phyloP scores from a whole-genome alignment of 768 basidiomycete genomes.

The Lactifluus subvellereus region DNA sequence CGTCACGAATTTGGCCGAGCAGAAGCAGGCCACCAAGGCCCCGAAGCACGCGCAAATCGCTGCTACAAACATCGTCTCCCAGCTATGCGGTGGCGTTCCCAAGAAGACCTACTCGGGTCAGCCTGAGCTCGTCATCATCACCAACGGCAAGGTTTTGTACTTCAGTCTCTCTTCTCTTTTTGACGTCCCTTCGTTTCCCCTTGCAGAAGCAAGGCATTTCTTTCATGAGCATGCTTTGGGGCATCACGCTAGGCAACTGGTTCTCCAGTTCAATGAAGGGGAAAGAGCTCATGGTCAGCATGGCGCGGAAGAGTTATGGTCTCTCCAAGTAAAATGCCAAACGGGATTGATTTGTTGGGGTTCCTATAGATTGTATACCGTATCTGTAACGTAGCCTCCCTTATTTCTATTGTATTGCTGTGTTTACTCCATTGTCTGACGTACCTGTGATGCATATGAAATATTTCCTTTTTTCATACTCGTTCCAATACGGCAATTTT shows the following conservation, averaged over 20 bases:
- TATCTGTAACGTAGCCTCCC: slow-evolving; percentile 6
- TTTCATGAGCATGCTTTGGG: slow-evolving; percentile 16
- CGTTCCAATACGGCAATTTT: too few relatives aligned
- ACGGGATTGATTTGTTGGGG: not conserved
- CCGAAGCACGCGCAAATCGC: slow-evolving; percentile 29
- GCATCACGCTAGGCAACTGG: slow-evolving; percentile 20
- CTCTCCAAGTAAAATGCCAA: not conserved
- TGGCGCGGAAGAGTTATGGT: not conserved
- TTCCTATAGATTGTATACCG: not conserved
- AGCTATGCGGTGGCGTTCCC: slow-evolving; percentile 36
- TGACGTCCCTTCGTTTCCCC: not conserved
- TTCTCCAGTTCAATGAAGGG: slow-evolving; percentile 18
- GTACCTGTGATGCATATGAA: too few relatives aligned
- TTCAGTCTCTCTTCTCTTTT: not conserved
- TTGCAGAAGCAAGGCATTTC: not conserved
- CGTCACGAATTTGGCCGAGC: slow-evolving; percentile 55
- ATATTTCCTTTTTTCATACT: too few relatives aligned
- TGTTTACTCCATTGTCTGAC: not conserved
- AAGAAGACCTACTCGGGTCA: slow-evolving; percentile 44
- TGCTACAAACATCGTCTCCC: slow-evolving; percentile 43
- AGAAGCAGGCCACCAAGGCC: slow-evolving; percentile 44
- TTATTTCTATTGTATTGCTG: not conserved
- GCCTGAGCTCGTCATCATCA: slow-evolving; percentile 44
- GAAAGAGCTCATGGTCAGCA: slow-evolving; percentile 12
- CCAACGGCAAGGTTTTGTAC: slow-evolving; percentile 18